Base-by-base conservation (phyloP, 2,329 filamentous ascomycete genomes). In the Knoxdaviesia capensis region DNA sequence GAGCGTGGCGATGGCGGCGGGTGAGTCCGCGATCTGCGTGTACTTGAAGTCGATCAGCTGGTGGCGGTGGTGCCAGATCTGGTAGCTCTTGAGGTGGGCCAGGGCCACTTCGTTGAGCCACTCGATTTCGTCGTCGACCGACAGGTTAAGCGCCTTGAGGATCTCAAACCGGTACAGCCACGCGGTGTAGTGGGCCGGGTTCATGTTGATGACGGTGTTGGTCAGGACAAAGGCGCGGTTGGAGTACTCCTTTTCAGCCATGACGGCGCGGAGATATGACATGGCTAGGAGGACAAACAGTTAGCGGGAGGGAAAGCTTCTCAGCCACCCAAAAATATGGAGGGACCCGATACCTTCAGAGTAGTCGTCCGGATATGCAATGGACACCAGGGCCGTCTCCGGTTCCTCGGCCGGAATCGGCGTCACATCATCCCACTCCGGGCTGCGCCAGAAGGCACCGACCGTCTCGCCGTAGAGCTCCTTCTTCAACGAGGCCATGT, bases 171-270 rank as follows among this genome's bases (percentile, higher is more conserved):
- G 81, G 65, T 93, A 98, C 28, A 96, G 74, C 90, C 90, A 98
- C 47, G 96, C 88, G 10, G 90, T 98, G 63, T 98, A 98, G 64
- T 98, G 90, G 1, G 90, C 87, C 10, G 90, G 83, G 59, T 98
- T 98, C 71, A 94, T 77, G 46, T 68, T 66, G 55, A 98, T 96
- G 54, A 98, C 77, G 59, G 88, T 77, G 55, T 86, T 80, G 5
- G 90, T 98, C 47, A 98, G 72, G 32, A 67, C 70, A 37, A 98
- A 69, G 34, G 77, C 81, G 39, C 90, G 73, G 28, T 78, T 70
- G 29, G 81, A 86, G 64, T 80, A 71, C 59, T 98, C 90, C 55
- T 92, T 80, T 39, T 66, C 68, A 9, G 83, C 81, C 88, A 98
- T 98, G 50, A 94, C 73, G 46, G 90, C 87, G 46, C 90, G 81